phyloP scores from a whole-genome alignment of 2,329 filamentous ascomycete species.

The Pseudogymnoascus sp. region DNA sequence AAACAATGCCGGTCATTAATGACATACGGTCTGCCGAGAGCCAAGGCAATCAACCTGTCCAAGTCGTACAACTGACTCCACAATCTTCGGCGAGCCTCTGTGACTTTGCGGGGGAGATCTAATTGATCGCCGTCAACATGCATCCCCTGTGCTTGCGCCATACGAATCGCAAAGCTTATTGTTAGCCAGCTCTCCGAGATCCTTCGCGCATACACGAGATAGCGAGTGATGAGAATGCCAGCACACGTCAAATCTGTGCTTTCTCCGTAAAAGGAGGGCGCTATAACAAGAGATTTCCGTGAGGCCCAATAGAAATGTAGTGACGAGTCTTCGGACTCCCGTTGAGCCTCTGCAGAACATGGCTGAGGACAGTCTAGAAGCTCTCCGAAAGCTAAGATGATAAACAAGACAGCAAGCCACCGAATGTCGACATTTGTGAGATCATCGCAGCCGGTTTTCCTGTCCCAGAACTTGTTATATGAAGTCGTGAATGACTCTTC shows the following conservation, averaged over 20 bases:
- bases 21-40: slow-evolving; percentile 33
- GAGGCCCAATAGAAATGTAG: slow-evolving; percentile 36
- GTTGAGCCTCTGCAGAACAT: slow-evolving; percentile 28
- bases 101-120: slow-evolving; percentile 30
- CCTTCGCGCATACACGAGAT: slow-evolving; percentile 33
- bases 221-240: slow-evolving; percentile 33
- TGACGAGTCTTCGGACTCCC: slow-evolving; percentile 32
- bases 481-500: slow-evolving; percentile 28
- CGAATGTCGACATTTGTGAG: slow-evolving; percentile 33
- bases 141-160: slow-evolving; percentile 37
- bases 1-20: slow-evolving; percentile 34
- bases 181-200: slow-evolving; percentile 35
- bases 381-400: slow-evolving; percentile 33
- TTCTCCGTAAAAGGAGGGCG: slow-evolving; percentile 35
- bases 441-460: slow-evolving; percentile 34
- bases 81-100: slow-evolving; percentile 32
- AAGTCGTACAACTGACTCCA: slow-evolving; percentile 35
- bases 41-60: slow-evolving; percentile 34
- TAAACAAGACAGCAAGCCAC: slow-evolving; percentile 36
- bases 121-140: slow-evolving; percentile 36
- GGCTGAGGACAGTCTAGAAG: slow-evolving; percentile 30
- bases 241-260: slow-evolving; percentile 34
- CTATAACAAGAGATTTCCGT: slow-evolving; percentile 33
- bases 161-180: slow-evolving; percentile 35
- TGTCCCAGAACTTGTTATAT: slow-evolving; percentile 33